Percentiles rank a stretch among this genome's conserved stretches.
phyloP scores from a whole-genome alignment of 2,329 filamentous ascomycete genomes.

The Uncinocarpus reesii region DNA sequence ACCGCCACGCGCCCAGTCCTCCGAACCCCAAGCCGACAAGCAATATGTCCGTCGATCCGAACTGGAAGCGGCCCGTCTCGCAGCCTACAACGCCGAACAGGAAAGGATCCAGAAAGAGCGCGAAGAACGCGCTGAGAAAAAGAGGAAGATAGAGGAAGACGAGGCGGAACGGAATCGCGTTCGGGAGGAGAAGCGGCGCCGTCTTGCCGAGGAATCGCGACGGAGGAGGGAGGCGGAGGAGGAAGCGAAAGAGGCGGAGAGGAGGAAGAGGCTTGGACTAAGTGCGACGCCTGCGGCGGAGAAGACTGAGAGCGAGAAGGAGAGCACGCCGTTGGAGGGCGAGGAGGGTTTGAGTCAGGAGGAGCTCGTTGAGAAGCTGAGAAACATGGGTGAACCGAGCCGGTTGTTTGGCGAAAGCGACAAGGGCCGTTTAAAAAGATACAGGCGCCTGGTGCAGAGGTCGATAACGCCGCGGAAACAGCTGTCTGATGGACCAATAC shows the following conservation, averaged over 20 bases:
- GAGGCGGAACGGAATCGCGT: slow-evolving; percentile 57
- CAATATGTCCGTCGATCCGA: slow-evolving; percentile 84
- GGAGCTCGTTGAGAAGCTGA: slow-evolving; percentile 57
- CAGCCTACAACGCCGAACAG: slow-evolving; percentile 73
- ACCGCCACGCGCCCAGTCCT: slow-evolving; percentile 33
- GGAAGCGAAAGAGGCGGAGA: slow-evolving; percentile 58
- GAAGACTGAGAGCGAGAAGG: slow-evolving; percentile 31
- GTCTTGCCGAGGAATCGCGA: slow-evolving; percentile 70
- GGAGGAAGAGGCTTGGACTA: slow-evolving; percentile 67
- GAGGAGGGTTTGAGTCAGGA: slow-evolving; percentile 59
- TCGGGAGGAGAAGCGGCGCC: slow-evolving; percentile 71
- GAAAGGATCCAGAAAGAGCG: slow-evolving; percentile 61
- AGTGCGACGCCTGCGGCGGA: slow-evolving; percentile 46
- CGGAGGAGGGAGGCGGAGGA: slow-evolving; percentile 61
- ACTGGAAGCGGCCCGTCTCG: slow-evolving; percentile 68
- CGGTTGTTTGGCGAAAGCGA: slow-evolving; percentile 74
- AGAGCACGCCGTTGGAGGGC: slow-evolving; percentile 24
- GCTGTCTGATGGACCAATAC: slow-evolving; percentile 67
- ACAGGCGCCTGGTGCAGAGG: slow-evolving; percentile 49
- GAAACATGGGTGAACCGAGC: slow-evolving; percentile 61
- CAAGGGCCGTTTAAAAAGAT: slow-evolving; percentile 57
- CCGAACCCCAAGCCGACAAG: slow-evolving; percentile 31
- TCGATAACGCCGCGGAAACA: slow-evolving; percentile 29
- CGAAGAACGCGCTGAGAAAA: slow-evolving; percentile 57
- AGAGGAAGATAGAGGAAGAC: slow-evolving; percentile 84